phyloP scores from a whole-genome alignment of 495 filamentous ascomycete species.

The Xylaria venustula region DNA sequence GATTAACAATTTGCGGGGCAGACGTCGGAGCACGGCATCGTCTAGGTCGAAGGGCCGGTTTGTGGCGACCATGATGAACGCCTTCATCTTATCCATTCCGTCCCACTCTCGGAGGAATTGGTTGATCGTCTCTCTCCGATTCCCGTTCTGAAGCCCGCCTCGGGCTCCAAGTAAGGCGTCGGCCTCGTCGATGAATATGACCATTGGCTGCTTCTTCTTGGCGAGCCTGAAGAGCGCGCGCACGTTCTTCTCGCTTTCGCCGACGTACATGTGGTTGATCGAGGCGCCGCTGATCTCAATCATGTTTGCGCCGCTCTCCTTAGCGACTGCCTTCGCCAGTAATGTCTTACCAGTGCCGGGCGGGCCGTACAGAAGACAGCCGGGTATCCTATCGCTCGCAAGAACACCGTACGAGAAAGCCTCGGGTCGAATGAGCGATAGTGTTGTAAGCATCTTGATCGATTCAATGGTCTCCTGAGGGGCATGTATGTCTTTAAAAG shows the following conservation, averaged over 20 bases:
- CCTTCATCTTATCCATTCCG: slow-evolving; percentile 78
- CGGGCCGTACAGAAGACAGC: slow-evolving; percentile 88
- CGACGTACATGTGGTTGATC: slow-evolving; percentile 94
- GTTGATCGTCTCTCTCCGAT: slow-evolving; percentile 81
- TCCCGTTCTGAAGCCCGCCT: slow-evolving; percentile 51
- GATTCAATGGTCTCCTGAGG: slow-evolving; percentile 81
- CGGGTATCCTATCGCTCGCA: slow-evolving; percentile 85
- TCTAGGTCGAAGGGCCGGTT: slow-evolving; percentile 95
- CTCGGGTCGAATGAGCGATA: slow-evolving; percentile 85
- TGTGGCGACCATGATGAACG: slow-evolving; percentile 99
- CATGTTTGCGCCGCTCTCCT: slow-evolving; percentile 85
- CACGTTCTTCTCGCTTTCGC: slow-evolving; percentile 96
- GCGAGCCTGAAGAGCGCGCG: slow-evolving; percentile 88
- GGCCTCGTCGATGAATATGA: slow-evolving; percentile 97
- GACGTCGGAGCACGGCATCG: slow-evolving; percentile 82
- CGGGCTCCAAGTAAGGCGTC: slow-evolving; percentile 86
- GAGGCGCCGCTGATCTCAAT: slow-evolving; percentile 59
- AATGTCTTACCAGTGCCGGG: slow-evolving; percentile 96
- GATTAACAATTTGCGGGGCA: slow-evolving; percentile 81
- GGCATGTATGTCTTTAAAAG: slow-evolving; percentile 81
- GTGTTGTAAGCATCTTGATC: slow-evolving; percentile 81
- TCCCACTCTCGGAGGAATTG: slow-evolving; percentile 99
- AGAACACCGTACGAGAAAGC: slow-evolving; percentile 96
- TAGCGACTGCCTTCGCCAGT: slow-evolving; percentile 92
- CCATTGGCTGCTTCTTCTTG: slow-evolving; percentile 86